A percentile compares a stretch with the other conserved stretches of the same genome.
These are phyloP conservation scores for Fusarium sp. DNA, from an alignment of 2,329 filamentous ascomycete species.

Conservation along the genomic window DNA sequence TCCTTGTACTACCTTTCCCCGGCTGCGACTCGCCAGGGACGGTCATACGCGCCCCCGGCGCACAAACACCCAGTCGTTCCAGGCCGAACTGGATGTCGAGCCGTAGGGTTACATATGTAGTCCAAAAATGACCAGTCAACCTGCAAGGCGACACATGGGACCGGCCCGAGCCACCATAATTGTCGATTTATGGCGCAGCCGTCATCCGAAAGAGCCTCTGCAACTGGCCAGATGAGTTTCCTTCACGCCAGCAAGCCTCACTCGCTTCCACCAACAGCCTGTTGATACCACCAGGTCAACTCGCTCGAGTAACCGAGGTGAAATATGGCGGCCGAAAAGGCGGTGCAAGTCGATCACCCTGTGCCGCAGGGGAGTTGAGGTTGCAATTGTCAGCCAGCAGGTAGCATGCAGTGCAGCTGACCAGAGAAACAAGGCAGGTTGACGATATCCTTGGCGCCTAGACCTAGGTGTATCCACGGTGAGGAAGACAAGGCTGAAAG, in stretches of 20 bases:
- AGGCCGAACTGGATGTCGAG: constrained; percentile 21
- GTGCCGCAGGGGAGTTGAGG: constrained; percentile 5
- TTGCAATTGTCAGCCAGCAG: constrained; percentile 38
- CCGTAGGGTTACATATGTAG: constrained; percentile 16
- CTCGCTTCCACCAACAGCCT: constrained; percentile 26
- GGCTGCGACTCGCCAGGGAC: constrained; percentile 33
- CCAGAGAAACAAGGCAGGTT: constrained; percentile 11
- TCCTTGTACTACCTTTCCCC: constrained; percentile 4
- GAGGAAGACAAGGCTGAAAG: constrained; percentile 34
- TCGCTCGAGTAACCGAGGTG: constrained; percentile 16
- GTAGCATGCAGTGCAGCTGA: constrained; percentile 34
- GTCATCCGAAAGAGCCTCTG: background rate
- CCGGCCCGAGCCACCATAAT: constrained; percentile 42
- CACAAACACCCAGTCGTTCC: constrained; percentile 22
- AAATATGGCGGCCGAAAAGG: constrained; percentile 8
- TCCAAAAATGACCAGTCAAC: constrained; percentile 38
- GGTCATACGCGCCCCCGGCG: constrained; percentile 18
- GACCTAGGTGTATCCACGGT: constrained; percentile 30
- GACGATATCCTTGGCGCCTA: constrained; percentile 27
- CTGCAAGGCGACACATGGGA: constrained; percentile 43
- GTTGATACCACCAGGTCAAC: constrained; percentile 21
- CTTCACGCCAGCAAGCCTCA: constrained; percentile 20
- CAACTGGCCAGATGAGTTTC: constrained; percentile 17
- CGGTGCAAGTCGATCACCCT: constrained; percentile 3
- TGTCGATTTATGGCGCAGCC: constrained; percentile 16